Percentiles rank a stretch among this genome's conserved stretches.
Evolutionary conservation across 306 rosid genomes (phyloP).

Genomic region (Lathyrus tuberosus): DNA sequence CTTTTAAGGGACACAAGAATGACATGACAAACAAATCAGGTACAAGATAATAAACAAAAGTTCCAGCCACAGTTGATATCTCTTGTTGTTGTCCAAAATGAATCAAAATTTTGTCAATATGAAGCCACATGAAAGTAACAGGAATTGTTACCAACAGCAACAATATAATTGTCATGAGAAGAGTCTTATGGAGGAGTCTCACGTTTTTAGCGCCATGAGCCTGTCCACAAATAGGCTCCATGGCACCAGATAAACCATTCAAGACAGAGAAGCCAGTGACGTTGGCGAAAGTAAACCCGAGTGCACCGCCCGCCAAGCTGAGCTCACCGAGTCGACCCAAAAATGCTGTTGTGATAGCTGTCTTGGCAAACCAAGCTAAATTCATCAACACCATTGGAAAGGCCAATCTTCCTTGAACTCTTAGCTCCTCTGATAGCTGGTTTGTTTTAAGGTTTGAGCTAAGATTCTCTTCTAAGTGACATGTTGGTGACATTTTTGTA

Average conservation of each 20-base stretch:
- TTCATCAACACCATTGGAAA: slow-evolving; percentile 82
- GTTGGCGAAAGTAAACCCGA: slow-evolving; percentile 88
- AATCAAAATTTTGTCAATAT: slow-evolving; percentile 70
- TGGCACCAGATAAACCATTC: slow-evolving; percentile 78
- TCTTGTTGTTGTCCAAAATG: slow-evolving; percentile 73
- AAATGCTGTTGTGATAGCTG: slow-evolving; percentile 78
- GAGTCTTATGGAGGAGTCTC: slow-evolving; percentile 81
- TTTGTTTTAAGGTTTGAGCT: slow-evolving; percentile 31
- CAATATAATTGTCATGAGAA: slow-evolving; percentile 65
- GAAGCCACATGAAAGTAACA: slow-evolving; percentile 79
- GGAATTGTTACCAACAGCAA: slow-evolving; percentile 63
- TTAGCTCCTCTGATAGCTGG: slow-evolving; percentile 69
- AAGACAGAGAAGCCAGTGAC: slow-evolving; percentile 89
- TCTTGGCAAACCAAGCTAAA: slow-evolving; percentile 77
- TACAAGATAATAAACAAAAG: slow-evolving; percentile 60
- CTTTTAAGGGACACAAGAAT: slow-evolving; percentile 72
- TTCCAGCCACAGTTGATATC: slow-evolving; percentile 58
- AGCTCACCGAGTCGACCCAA: slow-evolving; percentile 79
- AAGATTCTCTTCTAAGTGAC: slow-evolving; percentile 41
- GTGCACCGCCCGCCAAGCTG: slow-evolving; percentile 73
- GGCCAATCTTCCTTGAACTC: slow-evolving; percentile 56
- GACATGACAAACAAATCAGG: slow-evolving; percentile 74
- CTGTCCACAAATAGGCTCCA: slow-evolving; percentile 97
- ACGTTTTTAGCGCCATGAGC: slow-evolving; percentile 82
- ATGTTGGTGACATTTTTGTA: slow-evolving; percentile 50